Conservation (phyloP, 2,329 filamentous ascomycete species). For the Pochonia chlamydosporia region DNA sequence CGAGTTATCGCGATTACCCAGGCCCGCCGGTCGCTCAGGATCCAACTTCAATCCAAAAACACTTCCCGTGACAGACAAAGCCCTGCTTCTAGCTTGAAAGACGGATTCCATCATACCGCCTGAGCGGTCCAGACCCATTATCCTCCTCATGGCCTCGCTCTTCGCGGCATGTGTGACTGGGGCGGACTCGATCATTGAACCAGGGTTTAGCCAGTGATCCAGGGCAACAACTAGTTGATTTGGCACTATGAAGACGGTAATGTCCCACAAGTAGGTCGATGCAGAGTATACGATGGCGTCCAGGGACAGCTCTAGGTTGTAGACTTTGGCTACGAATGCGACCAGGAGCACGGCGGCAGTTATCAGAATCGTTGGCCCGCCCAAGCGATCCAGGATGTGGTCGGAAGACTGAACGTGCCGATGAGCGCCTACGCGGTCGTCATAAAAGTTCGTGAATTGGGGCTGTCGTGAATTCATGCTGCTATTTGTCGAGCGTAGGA, state of each 20-base stretch:
- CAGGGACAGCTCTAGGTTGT: slow-evolving; percentile 26
- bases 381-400: slow-evolving; percentile 24
- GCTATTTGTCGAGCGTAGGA: slow-evolving; percentile 13
- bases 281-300: slow-evolving; percentile 20
- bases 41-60: slow-evolving; percentile 32
- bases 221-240: slow-evolving; percentile 50
- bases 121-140: slow-evolving; percentile 52
- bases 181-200: slow-evolving; percentile 31
- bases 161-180: slow-evolving; percentile 50
- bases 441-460: slow-evolving; percentile 28
- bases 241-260: slow-evolving; percentile 51
- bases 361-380: slow-evolving; percentile 28
- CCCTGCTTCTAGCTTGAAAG: slow-evolving; percentile 51
- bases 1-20: slow-evolving; percentile 91
- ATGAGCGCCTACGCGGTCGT: slow-evolving; percentile 27
- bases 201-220: slow-evolving; percentile 47
- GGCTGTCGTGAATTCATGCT: slow-evolving; percentile 29
- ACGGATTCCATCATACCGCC: slow-evolving; percentile 51
- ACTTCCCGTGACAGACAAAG: slow-evolving; percentile 45
- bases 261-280: slow-evolving; percentile 53
- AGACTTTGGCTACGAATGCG: slow-evolving; percentile 27
- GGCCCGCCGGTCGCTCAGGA: slow-evolving; percentile 52
- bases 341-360: slow-evolving; percentile 26
- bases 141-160: slow-evolving; percentile 56
- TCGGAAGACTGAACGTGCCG: slow-evolving; percentile 23